phyloP scores from a whole-genome alignment of 148 eudicot genomes.

The Salicornia ramosissima region DNA sequence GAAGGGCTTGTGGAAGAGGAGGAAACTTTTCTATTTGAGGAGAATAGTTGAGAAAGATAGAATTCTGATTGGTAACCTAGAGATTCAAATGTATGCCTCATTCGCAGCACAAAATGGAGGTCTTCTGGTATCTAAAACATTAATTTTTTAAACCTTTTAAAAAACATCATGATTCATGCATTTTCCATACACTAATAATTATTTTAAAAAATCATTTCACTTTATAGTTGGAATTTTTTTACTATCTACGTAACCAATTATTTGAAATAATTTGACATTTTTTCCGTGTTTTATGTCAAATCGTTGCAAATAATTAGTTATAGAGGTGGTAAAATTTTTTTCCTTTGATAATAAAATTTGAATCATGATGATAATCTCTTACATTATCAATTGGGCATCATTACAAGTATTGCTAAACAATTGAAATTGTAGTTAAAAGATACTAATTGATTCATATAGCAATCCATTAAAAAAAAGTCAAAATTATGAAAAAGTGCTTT shows the following conservation, averaged over 20 bases:
- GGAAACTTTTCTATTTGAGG: constrained; percentile 51
- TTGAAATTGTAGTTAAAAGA: constrained; percentile 7
- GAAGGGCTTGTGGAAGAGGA: constrained; percentile 46
- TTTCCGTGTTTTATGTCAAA: too few species aligned
- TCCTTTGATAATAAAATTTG: background rate
- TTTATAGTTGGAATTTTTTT: too few species aligned
- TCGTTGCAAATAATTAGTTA: too few species aligned
- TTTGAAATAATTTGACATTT: too few species aligned
- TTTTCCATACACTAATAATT: too few species aligned
- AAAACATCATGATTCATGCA: background rate
- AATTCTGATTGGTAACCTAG: constrained; percentile 90
- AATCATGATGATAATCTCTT: background rate
- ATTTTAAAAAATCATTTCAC: background rate
- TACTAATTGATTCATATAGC: background rate
- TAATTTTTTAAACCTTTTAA: background rate
- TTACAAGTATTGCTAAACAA: background rate
- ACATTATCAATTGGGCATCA: background rate
- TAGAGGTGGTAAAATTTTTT: too few species aligned
- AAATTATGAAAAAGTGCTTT: constrained; percentile 17
- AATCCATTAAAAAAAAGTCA: background rate
- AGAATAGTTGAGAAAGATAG: constrained; percentile 84
- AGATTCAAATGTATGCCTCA: constrained; percentile 89
- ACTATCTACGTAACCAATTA: too few species aligned
- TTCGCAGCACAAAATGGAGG: constrained; percentile 88
- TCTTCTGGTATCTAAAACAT: constrained; percentile 82